A percentile compares a stretch with the other conserved stretches of the same genome.
Conservation (phyloP, 73 alveolate species). For the Symbiodinium natans region DNA sequence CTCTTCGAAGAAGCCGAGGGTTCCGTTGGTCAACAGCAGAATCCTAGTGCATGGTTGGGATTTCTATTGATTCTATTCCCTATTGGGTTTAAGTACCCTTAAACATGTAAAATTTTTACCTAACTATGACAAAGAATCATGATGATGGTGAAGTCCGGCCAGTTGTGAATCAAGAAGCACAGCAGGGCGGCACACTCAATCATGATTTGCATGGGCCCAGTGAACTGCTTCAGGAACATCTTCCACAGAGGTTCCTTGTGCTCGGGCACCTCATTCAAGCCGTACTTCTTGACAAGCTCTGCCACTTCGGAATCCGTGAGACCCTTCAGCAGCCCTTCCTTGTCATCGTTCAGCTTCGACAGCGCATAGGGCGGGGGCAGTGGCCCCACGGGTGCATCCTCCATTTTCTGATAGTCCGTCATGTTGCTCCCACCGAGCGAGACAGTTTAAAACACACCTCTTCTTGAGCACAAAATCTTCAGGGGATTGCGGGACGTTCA, state of each 20-base stretch:
- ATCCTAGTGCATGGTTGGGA: too few species aligned
- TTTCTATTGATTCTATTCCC: too few species aligned
- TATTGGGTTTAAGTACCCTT: too few species aligned
- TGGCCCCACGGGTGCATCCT: constrained; percentile 34
- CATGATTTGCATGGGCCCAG: constrained; percentile 85
- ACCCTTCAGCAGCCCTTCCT: constrained; percentile 33
- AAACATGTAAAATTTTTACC: too few species aligned
- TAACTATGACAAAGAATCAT: neutral
- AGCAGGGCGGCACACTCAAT: constrained; percentile 58
- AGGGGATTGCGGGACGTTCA: too few species aligned
- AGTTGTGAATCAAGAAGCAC: constrained; percentile 57
- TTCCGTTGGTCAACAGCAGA: constrained; percentile 64
- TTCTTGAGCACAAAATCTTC: too few species aligned
- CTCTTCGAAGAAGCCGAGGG: constrained; percentile 77
- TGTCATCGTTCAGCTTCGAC: constrained; percentile 30
- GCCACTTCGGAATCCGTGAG: constrained; percentile 38
- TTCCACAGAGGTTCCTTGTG: constrained; percentile 74
- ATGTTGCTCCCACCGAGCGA: too few species aligned
- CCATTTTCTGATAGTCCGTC: constrained; percentile 57
- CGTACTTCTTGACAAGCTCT: constrained; percentile 56
- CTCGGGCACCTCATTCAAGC: constrained; percentile 66
- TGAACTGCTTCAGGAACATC: constrained; percentile 73
- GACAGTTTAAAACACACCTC: too few species aligned
- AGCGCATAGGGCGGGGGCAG: constrained; percentile 50
- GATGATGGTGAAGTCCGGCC: constrained; percentile 89